A percentile compares a stretch with the other conserved stretches of the same genome.
Conservation (phyloP, 306 rosid genomes). For the Rosa lucieae region DNA sequence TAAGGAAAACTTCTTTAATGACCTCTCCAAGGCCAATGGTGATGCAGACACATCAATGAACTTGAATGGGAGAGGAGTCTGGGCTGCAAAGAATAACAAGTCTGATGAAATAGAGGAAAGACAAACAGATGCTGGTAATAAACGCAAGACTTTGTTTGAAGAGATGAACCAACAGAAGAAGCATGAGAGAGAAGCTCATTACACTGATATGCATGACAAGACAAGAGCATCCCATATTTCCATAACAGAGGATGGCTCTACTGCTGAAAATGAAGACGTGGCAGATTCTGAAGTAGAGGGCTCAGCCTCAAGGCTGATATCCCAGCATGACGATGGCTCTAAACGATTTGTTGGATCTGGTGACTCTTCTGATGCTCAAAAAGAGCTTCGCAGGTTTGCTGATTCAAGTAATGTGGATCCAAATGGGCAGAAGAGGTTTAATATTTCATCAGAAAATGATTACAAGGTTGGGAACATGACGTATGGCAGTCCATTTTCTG, state of each 20-base stretch:
- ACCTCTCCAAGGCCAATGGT: slow-evolving; percentile 62
- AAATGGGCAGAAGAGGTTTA: slow-evolving; percentile 70
- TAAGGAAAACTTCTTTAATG: slow-evolving; percentile 83
- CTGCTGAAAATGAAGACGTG: slow-evolving; percentile 94
- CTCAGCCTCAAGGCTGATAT: slow-evolving; percentile 61
- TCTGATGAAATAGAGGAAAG: slow-evolving; percentile 63
- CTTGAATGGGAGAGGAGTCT: slow-evolving; percentile 71
- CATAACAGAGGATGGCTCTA: slow-evolving; percentile 79
- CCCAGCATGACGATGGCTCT: slow-evolving; percentile 55
- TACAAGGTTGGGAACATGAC: slow-evolving; percentile 55
- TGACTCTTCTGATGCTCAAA: slow-evolving; percentile 56
- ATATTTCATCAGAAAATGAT: slow-evolving; percentile 56
- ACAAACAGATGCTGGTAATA: slow-evolving; percentile 50
- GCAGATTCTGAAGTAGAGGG: slow-evolving; percentile 93
- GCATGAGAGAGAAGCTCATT: slow-evolving; percentile 65
- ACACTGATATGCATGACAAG: slow-evolving; percentile 60
- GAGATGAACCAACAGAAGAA: slow-evolving; percentile 63
- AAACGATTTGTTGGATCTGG: slow-evolving; percentile 56
- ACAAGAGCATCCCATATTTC: slow-evolving; percentile 68
- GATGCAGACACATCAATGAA: slow-evolving; percentile 58
- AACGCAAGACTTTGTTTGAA: slow-evolving; percentile 63
- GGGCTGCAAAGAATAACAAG: slow-evolving; percentile 49
- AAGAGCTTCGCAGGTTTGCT: slow-evolving; percentile 49
- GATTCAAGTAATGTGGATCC: slow-evolving; percentile 48
- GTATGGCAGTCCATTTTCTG: slow-evolving; percentile 51